Conservation (phyloP, 352 stramenopile genomes). For the Phytophthora lateralis region DNA sequence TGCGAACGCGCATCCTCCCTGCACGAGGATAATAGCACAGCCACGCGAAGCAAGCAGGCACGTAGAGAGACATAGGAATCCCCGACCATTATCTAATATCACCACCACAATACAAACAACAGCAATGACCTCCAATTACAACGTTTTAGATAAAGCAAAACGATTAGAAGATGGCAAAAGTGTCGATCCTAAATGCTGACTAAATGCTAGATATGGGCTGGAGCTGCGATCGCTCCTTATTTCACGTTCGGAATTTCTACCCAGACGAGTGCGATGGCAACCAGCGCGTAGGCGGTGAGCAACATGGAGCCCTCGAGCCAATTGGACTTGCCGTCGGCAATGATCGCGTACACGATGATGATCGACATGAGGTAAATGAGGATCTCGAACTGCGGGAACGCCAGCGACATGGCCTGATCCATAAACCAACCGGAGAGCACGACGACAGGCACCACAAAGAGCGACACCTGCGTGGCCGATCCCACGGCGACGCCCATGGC, state of each 20-base stretch:
- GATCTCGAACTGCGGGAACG: conserved; percentile 97
- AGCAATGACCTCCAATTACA: background rate
- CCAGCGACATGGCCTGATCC: conserved; percentile 94
- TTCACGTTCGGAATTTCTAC: conserved; percentile 63
- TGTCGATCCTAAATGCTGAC: conserved; percentile 28
- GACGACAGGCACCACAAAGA: conserved; percentile 96
- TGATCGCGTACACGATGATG: conserved; percentile 94
- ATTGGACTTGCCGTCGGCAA: conserved; percentile 91
- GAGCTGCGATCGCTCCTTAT: conserved; percentile 39
- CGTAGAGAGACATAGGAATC: conserved; percentile 20
- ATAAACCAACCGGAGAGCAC: conserved; percentile 95
- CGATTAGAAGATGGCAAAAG: conserved; percentile 24
- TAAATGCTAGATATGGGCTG: conserved; percentile 17
- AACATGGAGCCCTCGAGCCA: conserved; percentile 93
- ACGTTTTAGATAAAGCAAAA: background rate
- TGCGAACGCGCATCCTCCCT: conserved; percentile 11
- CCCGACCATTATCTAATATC: conserved; percentile 21
- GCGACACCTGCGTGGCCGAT: conserved; percentile 95
- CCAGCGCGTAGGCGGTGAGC: conserved; percentile 90
- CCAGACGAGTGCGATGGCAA: conserved; percentile 84
- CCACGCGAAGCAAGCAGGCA: conserved; percentile 4
- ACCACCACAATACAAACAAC: background rate
- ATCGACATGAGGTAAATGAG: conserved; percentile 96
- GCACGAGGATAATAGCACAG: conserved; percentile 7
- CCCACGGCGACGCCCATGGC: conserved; percentile 98